Evolutionary conservation across 2,329 filamentous ascomycete species (phyloP), one percentile per base, ranked within the genome.

Genomic region (Rhynchosporium secalis): DNA sequence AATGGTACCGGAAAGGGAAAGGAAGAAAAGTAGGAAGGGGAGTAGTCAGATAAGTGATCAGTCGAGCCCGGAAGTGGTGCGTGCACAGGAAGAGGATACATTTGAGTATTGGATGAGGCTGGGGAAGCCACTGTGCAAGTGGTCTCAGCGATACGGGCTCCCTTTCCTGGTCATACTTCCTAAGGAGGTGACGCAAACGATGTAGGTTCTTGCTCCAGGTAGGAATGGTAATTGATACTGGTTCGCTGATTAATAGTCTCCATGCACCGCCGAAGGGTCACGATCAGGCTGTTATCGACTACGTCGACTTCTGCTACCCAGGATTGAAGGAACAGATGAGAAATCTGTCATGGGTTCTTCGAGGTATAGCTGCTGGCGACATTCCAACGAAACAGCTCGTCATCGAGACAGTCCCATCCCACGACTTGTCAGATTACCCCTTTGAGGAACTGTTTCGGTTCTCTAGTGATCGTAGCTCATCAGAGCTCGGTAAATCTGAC

Each of bases 71-170:
- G 46, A 49, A 49, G 46, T 15, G 46, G 46, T 33, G 46, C 46
- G 46, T 57, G 41, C 43, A 46, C 7, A 38, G 47, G 41, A 28
- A 57, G 13, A 57, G 55, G 31, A 57, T 33, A 57, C 1, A 47
- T 57, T 57, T 33, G 41, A 57, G 55, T 57, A 57, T 57, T 57
- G 13, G 28, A 57, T 57, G 26, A 29, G 55, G 28, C 28, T 57
- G 20, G 55, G 55, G 41, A 57, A 47, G 41, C 55, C 41, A 46
- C 55, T 46, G 26, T 47, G 55, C 41, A 47, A 46, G 20, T 46
- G 4, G 41, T 57, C 55, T 47, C 12, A 56, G 52, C 20, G 20
- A 26, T 56, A 56, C 52, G 52, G 52, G 20, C 52, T 31, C 38
- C 20, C 36, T 13, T 9, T 56, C 38, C 52, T 56, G 6, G 52